Base-by-base conservation (phyloP, 2,329 filamentous ascomycete genomes). In the Amauroascus niger region DNA sequence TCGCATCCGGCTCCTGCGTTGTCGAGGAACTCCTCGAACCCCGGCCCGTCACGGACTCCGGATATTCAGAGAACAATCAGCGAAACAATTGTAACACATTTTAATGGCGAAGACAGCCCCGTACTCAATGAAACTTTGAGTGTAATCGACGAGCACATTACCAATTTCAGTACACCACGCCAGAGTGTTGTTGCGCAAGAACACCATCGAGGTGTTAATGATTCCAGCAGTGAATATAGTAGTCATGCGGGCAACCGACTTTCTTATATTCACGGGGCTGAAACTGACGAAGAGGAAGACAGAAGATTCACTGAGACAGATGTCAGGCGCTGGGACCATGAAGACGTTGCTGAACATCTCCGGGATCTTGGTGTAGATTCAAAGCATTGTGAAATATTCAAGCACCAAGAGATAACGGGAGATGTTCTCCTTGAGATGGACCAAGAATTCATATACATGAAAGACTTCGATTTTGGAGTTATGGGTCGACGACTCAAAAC, bases 81-180 rank as follows among this genome's bases (percentile, higher is more conserved):
- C 54, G 66, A 75, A 56, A 67, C 71, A 44, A 65, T 80, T 47
- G 70, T 74, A 53, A 74, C 74, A 56, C 74, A 82, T 61, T 74
- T 70, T 41, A 69, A 72, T 60, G 66, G 74, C 16, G 74, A 82
- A 60, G 80, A 83, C 52, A 86, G 82, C 64, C 86, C 87, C 9
- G 90, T 96, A 48, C 86, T 97, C 75, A 89, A 90, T 66, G 90
- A 97, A 68, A 96, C 91, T 0, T 73, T 97, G 49, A 95, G 89
- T 64, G 91, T 97, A 55, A 97, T 97, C 63, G 86, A 97, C 67
- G 91, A 97, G 70, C 91, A 96, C 66, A 95, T 97, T 62, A 95
- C 88, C 40, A 87, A 95, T 67, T 80, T 97, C 72, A 79, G 76
- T 65, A 81, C 77, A 5, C 79, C 79, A 52, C 76, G 79, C 22